Conservation (phyloP, 805 yeast species). For the Candida lessepsii region DNA sequence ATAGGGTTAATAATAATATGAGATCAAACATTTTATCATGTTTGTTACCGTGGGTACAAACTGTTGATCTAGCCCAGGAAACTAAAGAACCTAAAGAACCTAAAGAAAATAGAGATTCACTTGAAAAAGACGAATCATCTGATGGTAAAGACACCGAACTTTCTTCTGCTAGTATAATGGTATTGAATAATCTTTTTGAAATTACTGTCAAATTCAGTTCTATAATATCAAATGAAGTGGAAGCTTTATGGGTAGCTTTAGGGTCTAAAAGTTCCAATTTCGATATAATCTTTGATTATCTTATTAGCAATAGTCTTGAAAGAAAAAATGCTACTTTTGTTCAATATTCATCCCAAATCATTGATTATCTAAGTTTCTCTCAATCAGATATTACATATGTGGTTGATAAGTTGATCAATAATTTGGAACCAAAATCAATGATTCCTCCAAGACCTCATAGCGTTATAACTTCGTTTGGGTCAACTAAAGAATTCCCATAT, state of each 20-base stretch:
- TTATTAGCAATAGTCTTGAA: constrained; percentile 64
- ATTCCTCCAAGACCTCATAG: constrained; percentile 59
- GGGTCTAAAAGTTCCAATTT: constrained; percentile 73
- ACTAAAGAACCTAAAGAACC: no score
- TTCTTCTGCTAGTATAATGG: constrained; percentile 53
- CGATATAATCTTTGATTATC: constrained; percentile 66
- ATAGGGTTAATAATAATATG: constrained; percentile 52
- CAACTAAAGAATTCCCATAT: constrained; percentile 53
- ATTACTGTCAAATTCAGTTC: constrained; percentile 78
- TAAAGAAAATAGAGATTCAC: no score
- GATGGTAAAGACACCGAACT: constrained; percentile 15
- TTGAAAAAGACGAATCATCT: no score
- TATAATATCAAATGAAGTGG: constrained; percentile 79
- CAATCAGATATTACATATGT: constrained; percentile 45
- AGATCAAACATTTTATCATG: constrained; percentile 79
- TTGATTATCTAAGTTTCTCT: constrained; percentile 67
- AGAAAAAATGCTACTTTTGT: constrained; percentile 73
- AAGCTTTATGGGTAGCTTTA: constrained; percentile 93
- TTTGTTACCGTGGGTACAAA: constrained; percentile 87
- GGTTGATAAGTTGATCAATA: constrained; percentile 62
- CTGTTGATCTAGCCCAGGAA: constrained; percentile 6
- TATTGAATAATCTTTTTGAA: constrained; percentile 75
- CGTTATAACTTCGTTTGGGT: constrained; percentile 6
- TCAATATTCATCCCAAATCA: constrained; percentile 74
- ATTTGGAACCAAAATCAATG: constrained; percentile 83